Evolutionary conservation across 768 basidiomycete genomes (phyloP), one percentile per base, ranked within the genome.

Genomic region (Mrakia frigida): DNA sequence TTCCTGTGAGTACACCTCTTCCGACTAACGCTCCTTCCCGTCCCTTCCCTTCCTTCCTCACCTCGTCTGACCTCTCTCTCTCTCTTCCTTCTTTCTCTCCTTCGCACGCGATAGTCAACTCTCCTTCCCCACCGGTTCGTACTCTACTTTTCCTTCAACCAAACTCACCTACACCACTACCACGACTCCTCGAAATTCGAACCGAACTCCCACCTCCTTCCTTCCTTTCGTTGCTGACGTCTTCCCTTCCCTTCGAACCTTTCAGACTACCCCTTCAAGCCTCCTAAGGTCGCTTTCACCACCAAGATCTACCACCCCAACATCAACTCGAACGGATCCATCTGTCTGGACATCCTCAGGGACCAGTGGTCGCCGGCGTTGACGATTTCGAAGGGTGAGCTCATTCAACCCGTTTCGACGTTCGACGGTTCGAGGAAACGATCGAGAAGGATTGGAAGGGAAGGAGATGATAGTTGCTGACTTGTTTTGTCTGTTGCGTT

Each of bases 261-360:
- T 43, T 21, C 18, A 65, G 71, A 99, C 85, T 99, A 99, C 87
- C 97, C 97, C 35, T 98, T 98, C 91, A 98, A 98, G 86, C 97
- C 97, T 60, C 97, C 97, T 85, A 99, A 99, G 89, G 94, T 99
- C 86, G 91, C 91, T 87, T 99, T 99, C 85, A 96, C 94, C 80
- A 98, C 97, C 83, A 69, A 73, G 67, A 70, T 56, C 46, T 53
- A 37, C 70, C 74, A 68, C 67, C 67, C 67, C 68, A 81, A 80
- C 88, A 98, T 99, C 94, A 99, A 99, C 84, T 93, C 96, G 81
- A 99, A 99, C 82, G 97, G 97, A 59, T 95, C 93, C 79, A 98
- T 99, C 85, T 99, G 96, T 85, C 86, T 99, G 81, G 97, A 99
- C 85, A 99, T 99, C 82, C 86, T 99, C 83, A 88, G 95, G 85